Evolutionary conservation across 805 yeast genomes (phyloP).

Genomic region (Myxozyma udenii): DNA sequence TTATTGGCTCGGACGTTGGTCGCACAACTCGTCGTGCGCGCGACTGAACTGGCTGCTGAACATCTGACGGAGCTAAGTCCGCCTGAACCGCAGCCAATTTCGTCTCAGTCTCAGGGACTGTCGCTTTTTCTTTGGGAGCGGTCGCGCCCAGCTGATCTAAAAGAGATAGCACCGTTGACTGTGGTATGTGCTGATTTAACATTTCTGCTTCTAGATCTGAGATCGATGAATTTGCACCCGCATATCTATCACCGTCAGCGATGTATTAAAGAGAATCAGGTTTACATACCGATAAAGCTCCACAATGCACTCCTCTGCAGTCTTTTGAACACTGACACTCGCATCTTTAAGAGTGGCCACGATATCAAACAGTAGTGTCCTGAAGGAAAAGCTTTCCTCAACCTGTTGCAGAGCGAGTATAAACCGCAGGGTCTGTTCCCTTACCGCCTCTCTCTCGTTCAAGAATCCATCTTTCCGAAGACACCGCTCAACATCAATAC

Average conservation of each 20-base stretch:
- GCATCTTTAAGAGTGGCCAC: conserved; percentile 36
- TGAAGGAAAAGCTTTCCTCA: conserved; percentile 34
- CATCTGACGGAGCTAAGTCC: too few species aligned
- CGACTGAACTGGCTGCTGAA: too few species aligned
- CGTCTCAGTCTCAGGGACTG: too few species aligned
- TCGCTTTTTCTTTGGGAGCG: background rate
- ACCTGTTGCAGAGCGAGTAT: conserved; percentile 33
- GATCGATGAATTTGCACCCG: background rate
- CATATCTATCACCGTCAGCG: too few species aligned
- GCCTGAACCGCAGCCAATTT: too few species aligned
- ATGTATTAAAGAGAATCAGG: background rate
- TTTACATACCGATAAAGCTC: conserved; percentile 42
- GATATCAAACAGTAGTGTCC: conserved; percentile 38
- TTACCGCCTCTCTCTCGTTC: conserved; percentile 29
- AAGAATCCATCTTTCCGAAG: conserved; percentile 37
- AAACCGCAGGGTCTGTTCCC: conserved; percentile 32
- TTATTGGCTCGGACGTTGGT: too few species aligned
- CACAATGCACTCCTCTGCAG: conserved; percentile 38
- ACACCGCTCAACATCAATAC: conserved; percentile 37
- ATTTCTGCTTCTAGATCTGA: background rate
- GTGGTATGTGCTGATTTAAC: conserved; percentile 1
- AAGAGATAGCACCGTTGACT: background rate
- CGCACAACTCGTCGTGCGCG: too few species aligned
- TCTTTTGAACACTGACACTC: conserved; percentile 29
- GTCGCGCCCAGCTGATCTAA: background rate